A percentile compares a stretch with the other conserved stretches of the same genome.
Conservation (phyloP, 2,329 filamentous ascomycete genomes). For the Sphaceloma murrayae region DNA sequence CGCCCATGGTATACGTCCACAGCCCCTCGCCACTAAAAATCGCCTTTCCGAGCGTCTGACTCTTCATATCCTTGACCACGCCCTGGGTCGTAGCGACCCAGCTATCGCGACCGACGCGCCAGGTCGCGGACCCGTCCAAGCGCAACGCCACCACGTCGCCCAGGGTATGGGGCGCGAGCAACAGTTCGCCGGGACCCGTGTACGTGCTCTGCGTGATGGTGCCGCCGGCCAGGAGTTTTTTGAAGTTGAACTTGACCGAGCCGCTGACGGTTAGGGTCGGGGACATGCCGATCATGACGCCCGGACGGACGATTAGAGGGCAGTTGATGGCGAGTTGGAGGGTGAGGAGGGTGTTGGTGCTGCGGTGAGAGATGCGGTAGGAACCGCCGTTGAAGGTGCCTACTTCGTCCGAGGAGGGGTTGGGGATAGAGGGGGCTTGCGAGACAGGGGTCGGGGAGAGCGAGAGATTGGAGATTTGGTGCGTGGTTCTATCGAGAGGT, state of each 20-base stretch:
- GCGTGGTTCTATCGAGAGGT: constrained; percentile 23
- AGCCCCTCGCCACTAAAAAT: constrained; percentile 91
- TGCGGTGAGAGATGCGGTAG: constrained; percentile 84
- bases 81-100: constrained; percentile 80
- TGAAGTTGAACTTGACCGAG: constrained; percentile 72
- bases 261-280: constrained; percentile 78
- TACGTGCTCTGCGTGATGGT: constrained; percentile 71
- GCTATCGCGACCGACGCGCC: constrained; percentile 78
- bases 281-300: constrained; percentile 92
- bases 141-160: constrained; percentile 80
- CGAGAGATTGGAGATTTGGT: constrained; percentile 29
- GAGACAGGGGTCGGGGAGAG: constrained; percentile 26
- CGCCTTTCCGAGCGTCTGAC: constrained; percentile 76
- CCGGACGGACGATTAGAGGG: constrained; percentile 70
- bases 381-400: constrained; percentile 97
- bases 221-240: constrained; percentile 77
- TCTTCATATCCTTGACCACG: constrained; percentile 79
- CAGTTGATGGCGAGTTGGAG: constrained; percentile 84
- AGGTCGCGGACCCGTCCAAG: constrained; percentile 60
- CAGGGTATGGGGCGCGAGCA: constrained; percentile 68
- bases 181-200: constrained; percentile 81
- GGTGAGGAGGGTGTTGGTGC: constrained; percentile 82
- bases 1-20: constrained; percentile 79
- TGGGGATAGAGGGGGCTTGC: constrained; percentile 44
- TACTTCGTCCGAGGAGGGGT: constrained; percentile 62